Conservation (phyloP, 208 protist genomes). For the Leishmania tarentolae region DNA sequence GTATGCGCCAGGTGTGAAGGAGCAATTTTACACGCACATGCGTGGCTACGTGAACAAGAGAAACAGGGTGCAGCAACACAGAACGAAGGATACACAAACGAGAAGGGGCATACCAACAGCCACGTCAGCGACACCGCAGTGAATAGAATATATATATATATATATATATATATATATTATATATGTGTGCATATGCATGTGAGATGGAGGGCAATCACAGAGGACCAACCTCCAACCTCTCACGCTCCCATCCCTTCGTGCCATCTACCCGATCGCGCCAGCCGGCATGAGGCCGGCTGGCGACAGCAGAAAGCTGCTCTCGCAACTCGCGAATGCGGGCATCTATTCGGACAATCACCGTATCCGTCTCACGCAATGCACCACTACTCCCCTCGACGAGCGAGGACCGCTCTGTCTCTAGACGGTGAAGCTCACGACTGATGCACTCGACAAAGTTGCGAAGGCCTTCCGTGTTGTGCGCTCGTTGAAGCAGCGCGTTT, state of each 20-base stretch:
- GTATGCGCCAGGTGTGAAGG: too few species aligned
- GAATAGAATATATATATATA: background rate
- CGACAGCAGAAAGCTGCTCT: slow-evolving; percentile 25
- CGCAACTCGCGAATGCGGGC: slow-evolving; percentile 50
- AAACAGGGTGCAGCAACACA: background rate
- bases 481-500: background rate
- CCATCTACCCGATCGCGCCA: background rate
- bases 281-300: background rate
- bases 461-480: background rate
- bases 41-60: background rate
- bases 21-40: background rate
- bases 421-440: slow-evolving; percentile 50
- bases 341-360: slow-evolving; percentile 62
- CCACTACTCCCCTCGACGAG: slow-evolving; percentile 70
- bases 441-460: slow-evolving; percentile 6
- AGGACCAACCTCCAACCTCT: background rate
- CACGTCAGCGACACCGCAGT: background rate
- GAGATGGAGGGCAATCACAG: background rate
- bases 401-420: slow-evolving; percentile 46
- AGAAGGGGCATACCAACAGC: background rate
- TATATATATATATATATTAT: background rate
- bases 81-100: background rate
- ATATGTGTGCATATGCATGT: background rate
- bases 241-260: background rate
- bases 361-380: slow-evolving; percentile 54